Evolutionary conservation across 1,284 basidiomycete genomes (phyloP).

Genomic region (Pascua guehoae): DNA sequence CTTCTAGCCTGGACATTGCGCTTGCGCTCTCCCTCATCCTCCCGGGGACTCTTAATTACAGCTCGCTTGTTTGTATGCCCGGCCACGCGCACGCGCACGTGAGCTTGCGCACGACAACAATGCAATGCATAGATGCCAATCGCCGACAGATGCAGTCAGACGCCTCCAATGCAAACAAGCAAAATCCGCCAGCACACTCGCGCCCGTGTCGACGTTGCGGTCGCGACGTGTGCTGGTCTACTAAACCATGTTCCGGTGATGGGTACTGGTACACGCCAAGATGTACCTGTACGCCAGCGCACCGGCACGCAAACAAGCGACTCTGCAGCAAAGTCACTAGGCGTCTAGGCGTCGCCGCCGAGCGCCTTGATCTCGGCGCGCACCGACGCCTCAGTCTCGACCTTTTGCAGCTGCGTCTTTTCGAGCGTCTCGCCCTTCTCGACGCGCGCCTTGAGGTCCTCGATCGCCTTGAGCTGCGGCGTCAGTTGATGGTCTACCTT

Average conservation of each 20-base stretch:
- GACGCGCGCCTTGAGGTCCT: conserved; percentile 86
- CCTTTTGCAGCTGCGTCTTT: conserved; percentile 91
- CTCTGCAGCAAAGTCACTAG: not conserved
- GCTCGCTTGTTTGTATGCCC: too few species aligned
- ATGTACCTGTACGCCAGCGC: not conserved
- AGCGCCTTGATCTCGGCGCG: conserved; percentile 67
- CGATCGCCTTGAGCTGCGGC: conserved; percentile 91
- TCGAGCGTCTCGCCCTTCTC: conserved; percentile 84
- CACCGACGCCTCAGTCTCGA: conserved; percentile 80
- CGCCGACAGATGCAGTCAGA: too few species aligned
- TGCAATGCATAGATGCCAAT: conserved; percentile 21
- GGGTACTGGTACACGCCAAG: not conserved
- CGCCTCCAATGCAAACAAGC: too few species aligned
- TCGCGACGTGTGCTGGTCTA: too few species aligned
- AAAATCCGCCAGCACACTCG: too few species aligned
- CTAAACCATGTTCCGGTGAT: too few species aligned
- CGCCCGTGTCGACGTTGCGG: too few species aligned
- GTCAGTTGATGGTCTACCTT: too few species aligned
- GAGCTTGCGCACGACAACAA: conserved; percentile 12
- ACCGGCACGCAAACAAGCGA: not conserved
- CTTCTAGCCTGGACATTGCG: too few species aligned
- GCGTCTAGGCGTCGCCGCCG: conserved; percentile 30
- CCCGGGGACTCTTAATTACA: too few species aligned
- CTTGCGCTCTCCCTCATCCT: not conserved
- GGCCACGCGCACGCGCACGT: not conserved